These are phyloP conservation scores for Odontarrhena argentea DNA, from an alignment of 345 rosid genomes.

Conservation along the genomic window DNA sequence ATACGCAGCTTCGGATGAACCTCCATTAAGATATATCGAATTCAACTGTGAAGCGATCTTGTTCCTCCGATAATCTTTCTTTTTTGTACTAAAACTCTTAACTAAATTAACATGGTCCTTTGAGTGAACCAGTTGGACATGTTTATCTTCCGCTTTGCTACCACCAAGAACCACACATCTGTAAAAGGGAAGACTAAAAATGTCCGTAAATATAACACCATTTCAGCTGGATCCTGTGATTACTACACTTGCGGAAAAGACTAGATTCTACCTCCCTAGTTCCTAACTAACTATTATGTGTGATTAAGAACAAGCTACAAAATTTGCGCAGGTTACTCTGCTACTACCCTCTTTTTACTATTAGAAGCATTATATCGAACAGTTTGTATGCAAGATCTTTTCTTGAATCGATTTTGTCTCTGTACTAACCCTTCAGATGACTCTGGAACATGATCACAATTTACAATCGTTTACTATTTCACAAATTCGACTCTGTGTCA, in stretches of 20 bases:
- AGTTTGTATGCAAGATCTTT: no score
- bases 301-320: not conserved
- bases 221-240: not conserved
- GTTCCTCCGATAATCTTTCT: slow-evolving; percentile 53
- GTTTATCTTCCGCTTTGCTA: slow-evolving; percentile 66
- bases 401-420: no score
- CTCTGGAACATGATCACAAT: no score
- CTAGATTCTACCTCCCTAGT: slow-evolving; percentile 9
- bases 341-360: no score
- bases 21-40: slow-evolving; percentile 81
- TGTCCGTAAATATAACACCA: not conserved
- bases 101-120: slow-evolving; percentile 64
- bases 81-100: slow-evolving; percentile 61
- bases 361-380: no score
- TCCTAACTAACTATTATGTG: not conserved
- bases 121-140: slow-evolving; percentile 63
- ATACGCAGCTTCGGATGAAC: slow-evolving; percentile 84
- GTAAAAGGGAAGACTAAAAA: slow-evolving; percentile 29
- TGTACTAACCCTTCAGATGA: no score
- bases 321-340: no score
- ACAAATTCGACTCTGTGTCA: no score
- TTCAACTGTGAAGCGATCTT: slow-evolving; percentile 60
- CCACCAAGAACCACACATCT: slow-evolving; percentile 78
- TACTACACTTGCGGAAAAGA: not conserved
- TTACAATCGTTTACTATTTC: no score